Conservation (phyloP, 192 early-diverging fungal genomes). For the Spinellus fusiger region DNA sequence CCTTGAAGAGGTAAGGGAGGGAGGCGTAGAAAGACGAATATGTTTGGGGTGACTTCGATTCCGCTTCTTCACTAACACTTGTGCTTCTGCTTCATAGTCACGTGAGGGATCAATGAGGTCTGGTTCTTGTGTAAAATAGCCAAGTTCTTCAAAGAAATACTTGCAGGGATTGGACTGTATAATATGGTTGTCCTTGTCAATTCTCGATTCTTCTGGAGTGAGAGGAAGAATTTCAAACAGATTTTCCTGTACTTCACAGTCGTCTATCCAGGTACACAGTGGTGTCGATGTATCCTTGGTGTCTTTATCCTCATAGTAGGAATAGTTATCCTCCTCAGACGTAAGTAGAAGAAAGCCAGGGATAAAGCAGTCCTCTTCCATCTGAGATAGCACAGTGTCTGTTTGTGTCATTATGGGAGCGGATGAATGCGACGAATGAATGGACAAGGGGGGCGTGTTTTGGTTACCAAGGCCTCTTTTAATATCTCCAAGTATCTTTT, state of each 20-base stretch:
- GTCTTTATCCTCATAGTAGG: not conserved
- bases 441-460: too few species aligned
- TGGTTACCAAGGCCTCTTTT: too few species aligned
- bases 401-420: too few species aligned
- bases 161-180: not conserved
- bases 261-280: conserved; percentile 15
- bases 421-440: too few species aligned
- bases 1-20: not conserved
- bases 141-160: conserved; percentile 29
- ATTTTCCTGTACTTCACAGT: conserved; percentile 17
- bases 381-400: too few species aligned
- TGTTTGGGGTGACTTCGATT: conserved; percentile 2
- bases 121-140: conserved; percentile 23
- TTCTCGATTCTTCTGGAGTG: conserved; percentile 19
- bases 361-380: not conserved
- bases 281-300: too few species aligned
- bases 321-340: conserved; percentile 5
- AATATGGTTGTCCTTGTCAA: conserved; percentile 17
- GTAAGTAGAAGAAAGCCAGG: conserved; percentile 7
- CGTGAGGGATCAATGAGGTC: conserved; percentile 26
- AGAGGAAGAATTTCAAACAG: conserved; percentile 17
- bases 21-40: not conserved
- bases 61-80: conserved; percentile 7
- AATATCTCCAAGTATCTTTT: too few species aligned
- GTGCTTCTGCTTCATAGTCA: conserved; percentile 26